Evolutionary conservation across 148 eudicot species (phyloP), one percentile per base, ranked within the genome.

Genomic region (Diospyros lotus): DNA sequence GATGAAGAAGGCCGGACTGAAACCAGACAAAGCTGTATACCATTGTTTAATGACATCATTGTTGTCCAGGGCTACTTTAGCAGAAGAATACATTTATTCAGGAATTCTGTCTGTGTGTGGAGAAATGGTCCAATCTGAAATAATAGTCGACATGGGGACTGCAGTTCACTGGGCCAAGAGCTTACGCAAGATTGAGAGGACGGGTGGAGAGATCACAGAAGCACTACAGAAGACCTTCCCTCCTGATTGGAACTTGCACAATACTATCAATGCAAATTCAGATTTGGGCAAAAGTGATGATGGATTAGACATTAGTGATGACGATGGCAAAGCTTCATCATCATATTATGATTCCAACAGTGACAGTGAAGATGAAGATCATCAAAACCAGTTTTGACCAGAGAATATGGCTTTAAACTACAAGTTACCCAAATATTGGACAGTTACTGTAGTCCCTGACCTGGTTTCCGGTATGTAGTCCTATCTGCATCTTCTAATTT

Each of bases 151-250:
- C 75, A 95, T 95, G 99, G 97, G 91, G 9, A 95, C 99, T 14
- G 99, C 99, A 17, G 97, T 93, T 80, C 93, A 90, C 77, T 95
- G 99, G 98, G 89, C 98, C n/a, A 87, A 76, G 83, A 88, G 98
- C 71, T 80, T 95, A 71, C 83, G 90, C 54, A 95, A 91, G 85
- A 89, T 93, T 42, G 99, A 95, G 79, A 80, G 90, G 74, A 67
- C 85, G 6, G 98, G 99, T 15, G 99, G 98, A 10, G 85, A 78
- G 72, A 86, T 95, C 40, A 95, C 99, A 0, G 97, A 91, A 84
- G 94, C 98, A 43, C 80, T 95, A 68, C 99, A 95, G 83, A 95
- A 86, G 84, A 95, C 97, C 1, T 93, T 95, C 77, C 97, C 99
- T 18, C 97, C 99, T 12, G 98, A 93, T 77, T 95, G 99, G 98